These are phyloP conservation scores for Chondrus crispus DNA, from an alignment of 23 red algal genomes.

Conservation along the genomic window DNA sequence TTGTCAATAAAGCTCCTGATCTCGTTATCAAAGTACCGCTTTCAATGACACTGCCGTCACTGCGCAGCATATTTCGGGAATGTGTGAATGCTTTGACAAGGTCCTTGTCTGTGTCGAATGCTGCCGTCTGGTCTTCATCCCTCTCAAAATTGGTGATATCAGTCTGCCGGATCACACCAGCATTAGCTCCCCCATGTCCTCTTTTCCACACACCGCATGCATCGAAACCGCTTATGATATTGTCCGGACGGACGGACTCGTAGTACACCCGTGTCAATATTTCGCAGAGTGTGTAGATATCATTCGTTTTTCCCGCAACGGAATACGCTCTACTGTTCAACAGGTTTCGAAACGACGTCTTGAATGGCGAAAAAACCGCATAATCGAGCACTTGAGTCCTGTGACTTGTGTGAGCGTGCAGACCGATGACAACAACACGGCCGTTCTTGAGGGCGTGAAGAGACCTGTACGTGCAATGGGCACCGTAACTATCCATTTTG, in stretches of 20 bases:
- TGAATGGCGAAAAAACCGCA: background rate
- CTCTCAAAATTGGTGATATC: slow-evolving; percentile 7
- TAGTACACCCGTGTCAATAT: background rate
- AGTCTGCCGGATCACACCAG: background rate
- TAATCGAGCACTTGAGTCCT: background rate
- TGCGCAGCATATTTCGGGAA: background rate
- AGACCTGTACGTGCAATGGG: background rate
- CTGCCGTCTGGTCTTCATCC: background rate
- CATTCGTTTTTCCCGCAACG: background rate
- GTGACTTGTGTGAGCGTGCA: background rate
- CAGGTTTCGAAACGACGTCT: background rate
- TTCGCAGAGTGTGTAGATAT: background rate
- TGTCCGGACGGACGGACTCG: background rate
- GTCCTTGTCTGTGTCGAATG: background rate
- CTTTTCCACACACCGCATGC: background rate
- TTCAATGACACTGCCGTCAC: background rate
- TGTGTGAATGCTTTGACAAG: background rate
- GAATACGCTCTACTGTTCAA: background rate
- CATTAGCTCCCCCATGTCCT: background rate
- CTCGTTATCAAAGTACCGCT: background rate
- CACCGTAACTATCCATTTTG: background rate
- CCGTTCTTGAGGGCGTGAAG: background rate
- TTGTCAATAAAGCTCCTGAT: background rate
- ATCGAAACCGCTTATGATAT: background rate
- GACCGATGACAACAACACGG: background rate